These are phyloP conservation scores for Hamamelis virginiana DNA, from an alignment of 164 flowering plant species.

Conservation along the genomic window DNA sequence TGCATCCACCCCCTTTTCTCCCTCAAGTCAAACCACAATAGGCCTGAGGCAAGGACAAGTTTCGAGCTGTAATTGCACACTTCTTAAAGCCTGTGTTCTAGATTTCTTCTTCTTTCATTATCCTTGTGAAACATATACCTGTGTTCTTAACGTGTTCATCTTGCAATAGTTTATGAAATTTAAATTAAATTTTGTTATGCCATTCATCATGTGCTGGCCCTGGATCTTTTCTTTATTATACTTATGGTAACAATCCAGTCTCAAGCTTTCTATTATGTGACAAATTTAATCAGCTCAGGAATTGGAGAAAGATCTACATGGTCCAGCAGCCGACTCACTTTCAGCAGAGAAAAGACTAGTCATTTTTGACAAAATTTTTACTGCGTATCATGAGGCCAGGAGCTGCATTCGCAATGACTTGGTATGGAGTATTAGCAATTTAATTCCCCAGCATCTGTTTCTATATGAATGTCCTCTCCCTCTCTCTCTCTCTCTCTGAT, in stretches of 20 bases:
- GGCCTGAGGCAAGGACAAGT: too few relatives aligned
- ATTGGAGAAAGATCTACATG: slow-evolving; percentile 80
- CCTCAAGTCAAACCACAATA: too few relatives aligned
- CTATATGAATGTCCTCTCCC: not conserved
- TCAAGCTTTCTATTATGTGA: not conserved
- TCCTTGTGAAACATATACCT: too few relatives aligned
- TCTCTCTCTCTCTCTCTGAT: not conserved
- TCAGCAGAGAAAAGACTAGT: slow-evolving; percentile 81
- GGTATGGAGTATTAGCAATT: slow-evolving; percentile 41
- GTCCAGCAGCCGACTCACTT: slow-evolving; percentile 59
- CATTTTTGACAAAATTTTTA: slow-evolving; percentile 80
- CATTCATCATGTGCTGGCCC: too few relatives aligned
- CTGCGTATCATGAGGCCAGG: slow-evolving; percentile 93
- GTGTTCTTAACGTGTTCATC: too few relatives aligned
- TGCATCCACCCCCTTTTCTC: too few relatives aligned
- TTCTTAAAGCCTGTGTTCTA: too few relatives aligned
- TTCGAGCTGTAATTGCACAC: too few relatives aligned
- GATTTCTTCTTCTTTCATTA: too few relatives aligned
- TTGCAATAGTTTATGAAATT: too few relatives aligned
- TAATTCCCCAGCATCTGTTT: not conserved
- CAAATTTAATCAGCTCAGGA: slow-evolving; percentile 77
- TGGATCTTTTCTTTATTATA: not conserved
- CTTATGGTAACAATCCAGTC: not conserved
- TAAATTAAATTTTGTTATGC: too few relatives aligned
- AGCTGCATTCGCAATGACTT: slow-evolving; percentile 85